Evolutionary conservation across 1,139 yeast genomes (phyloP).

Genomic region (Oligophagozyma castellii): DNA sequence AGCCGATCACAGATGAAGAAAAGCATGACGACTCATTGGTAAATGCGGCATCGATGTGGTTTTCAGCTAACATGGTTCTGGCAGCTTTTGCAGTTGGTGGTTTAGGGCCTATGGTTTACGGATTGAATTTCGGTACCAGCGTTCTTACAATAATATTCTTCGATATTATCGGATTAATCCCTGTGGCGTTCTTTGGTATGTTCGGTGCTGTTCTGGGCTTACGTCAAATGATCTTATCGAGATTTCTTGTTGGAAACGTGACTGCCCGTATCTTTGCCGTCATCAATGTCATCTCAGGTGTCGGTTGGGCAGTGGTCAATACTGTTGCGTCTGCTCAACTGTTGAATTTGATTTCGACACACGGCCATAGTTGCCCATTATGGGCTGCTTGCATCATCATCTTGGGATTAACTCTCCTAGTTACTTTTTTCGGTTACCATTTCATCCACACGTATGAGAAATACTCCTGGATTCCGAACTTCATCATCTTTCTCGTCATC

Average conservation of each 20-base stretch:
- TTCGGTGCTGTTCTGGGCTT: slow-evolving; percentile 81
- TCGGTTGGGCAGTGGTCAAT: slow-evolving; percentile 94
- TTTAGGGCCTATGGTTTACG: slow-evolving; percentile 43
- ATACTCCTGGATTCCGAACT: slow-evolving; percentile 80
- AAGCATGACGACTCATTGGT: slow-evolving; percentile 42
- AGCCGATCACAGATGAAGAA: slow-evolving; percentile 33
- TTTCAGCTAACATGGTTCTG: slow-evolving; percentile 79
- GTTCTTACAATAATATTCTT: slow-evolving; percentile 56
- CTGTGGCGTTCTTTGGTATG: slow-evolving; percentile 72
- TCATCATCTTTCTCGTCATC: slow-evolving; percentile 56
- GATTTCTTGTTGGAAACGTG: slow-evolving; percentile 63
- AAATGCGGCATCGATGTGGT: slow-evolving; percentile 84
- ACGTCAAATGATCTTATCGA: slow-evolving; percentile 75
- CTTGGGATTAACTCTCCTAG: slow-evolving; percentile 51
- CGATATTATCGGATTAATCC: slow-evolving; percentile 52
- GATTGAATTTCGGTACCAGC: slow-evolving; percentile 51
- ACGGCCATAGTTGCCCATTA: slow-evolving; percentile 49
- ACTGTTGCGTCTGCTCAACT: slow-evolving; percentile 83
- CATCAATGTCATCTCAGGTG: slow-evolving; percentile 71
- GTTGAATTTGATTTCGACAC: slow-evolving; percentile 55
- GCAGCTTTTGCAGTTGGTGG: slow-evolving; percentile 77
- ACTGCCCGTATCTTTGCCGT: slow-evolving; percentile 68
- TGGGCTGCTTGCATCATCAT: slow-evolving; percentile 84
- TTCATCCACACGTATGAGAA: slow-evolving; percentile 73
- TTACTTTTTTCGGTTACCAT: slow-evolving; percentile 78